phyloP scores from a whole-genome alignment of 2,329 filamentous ascomycete genomes.

The Aplosporella prunicola region DNA sequence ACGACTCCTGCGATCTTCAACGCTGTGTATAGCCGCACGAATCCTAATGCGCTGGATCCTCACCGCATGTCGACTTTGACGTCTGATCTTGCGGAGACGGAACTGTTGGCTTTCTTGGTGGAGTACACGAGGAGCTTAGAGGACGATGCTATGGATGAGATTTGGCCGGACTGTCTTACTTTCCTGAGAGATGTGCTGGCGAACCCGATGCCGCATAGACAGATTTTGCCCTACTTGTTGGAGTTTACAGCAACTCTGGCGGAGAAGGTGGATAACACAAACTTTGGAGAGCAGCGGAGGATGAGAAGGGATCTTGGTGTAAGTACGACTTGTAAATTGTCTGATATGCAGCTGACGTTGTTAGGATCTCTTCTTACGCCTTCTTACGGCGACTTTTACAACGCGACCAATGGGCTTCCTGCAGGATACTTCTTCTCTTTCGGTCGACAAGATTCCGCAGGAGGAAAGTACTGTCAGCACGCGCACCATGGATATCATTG shows the following conservation, averaged over 20 bases:
- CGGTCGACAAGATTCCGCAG: conserved; percentile 31
- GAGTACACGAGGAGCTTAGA: conserved; percentile 85
- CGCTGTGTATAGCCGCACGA: conserved; percentile 88
- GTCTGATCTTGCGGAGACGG: conserved; percentile 70
- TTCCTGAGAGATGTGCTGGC: conserved; percentile 83
- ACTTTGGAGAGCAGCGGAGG: conserved; percentile 85
- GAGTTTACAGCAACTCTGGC: conserved; percentile 86
- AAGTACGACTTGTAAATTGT: conserved; percentile 32
- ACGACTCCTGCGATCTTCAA: conserved; percentile 93
- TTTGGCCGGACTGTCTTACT: conserved; percentile 88
- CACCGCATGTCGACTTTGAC: conserved; percentile 80
- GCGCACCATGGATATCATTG: conserved; percentile 54
- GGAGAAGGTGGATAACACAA: conserved; percentile 95
- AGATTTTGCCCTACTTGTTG: conserved; percentile 75
- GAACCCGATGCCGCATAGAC: conserved; percentile 90
- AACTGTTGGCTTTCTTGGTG: conserved; percentile 80
- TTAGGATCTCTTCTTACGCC: conserved; percentile 77
- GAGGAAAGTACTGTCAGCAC: conserved; percentile 15
- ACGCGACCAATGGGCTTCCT: conserved; percentile 69
- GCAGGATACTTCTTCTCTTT: conserved; percentile 31
- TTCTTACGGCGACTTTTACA: conserved; percentile 90
- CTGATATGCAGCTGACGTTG: not conserved
- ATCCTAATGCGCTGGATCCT: conserved; percentile 68
- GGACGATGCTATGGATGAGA: conserved; percentile 96
- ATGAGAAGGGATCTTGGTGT: conserved; percentile 86